A percentile compares a stretch with the other conserved stretches of the same genome.
Evolutionary conservation across 169 alveolate species (phyloP).

Genomic region (Amoebophrya sp.): DNA sequence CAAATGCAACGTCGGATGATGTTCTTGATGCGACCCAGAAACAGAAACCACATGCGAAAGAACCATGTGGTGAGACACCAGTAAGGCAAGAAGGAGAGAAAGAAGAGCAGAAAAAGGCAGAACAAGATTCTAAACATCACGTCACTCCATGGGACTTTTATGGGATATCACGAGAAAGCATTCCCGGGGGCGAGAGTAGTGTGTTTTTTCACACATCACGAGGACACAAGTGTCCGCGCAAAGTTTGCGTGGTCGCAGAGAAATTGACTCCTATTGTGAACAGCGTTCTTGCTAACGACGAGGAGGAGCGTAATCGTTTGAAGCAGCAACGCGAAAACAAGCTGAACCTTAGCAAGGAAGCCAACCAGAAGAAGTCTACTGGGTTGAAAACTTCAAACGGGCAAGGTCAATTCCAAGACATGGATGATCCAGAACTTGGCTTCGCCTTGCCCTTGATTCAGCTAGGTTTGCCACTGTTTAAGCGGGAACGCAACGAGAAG

Average conservation of each 20-base stretch:
- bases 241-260: not conserved
- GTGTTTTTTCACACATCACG: not conserved
- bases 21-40: no score
- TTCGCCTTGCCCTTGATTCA: not conserved
- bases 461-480: not conserved
- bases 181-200: not conserved
- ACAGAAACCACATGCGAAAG: no score
- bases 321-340: not conserved
- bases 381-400: not conserved
- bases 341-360: not conserved
- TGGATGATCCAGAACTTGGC: not conserved
- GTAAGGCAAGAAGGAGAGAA: not conserved
- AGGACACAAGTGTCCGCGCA: not conserved
- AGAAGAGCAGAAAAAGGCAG: not conserved
- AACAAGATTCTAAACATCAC: not conserved
- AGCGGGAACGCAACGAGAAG: not conserved
- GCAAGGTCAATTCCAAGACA: not conserved
- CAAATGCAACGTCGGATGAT: no score
- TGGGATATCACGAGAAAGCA: not conserved
- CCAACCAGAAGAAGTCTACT: not conserved
- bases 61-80: no score
- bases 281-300: not conserved
- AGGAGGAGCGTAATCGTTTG: not conserved
- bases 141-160: not conserved
- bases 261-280: not conserved